Evolutionary conservation across 352 stramenopile species (phyloP), one percentile per base, ranked within the genome.

Genomic region (Pythium rishiriense): DNA sequence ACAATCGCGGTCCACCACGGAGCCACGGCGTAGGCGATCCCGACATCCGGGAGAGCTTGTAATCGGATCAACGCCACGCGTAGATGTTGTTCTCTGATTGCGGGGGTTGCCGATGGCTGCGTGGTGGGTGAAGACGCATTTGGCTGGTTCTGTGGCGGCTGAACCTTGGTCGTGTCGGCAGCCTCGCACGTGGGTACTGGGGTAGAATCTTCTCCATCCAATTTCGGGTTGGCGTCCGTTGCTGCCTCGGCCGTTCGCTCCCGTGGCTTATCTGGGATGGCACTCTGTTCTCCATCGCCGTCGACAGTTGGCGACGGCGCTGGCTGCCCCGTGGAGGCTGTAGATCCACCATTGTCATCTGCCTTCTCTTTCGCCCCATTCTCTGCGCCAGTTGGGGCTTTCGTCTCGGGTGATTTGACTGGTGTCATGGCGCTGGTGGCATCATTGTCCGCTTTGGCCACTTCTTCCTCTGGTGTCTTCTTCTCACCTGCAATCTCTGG

Each of bases 1-100:
- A 91, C 68, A 24, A 87, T 43, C 19, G 84, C 77, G 42, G 90
- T 75, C 87, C 87, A 96, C 87, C 87, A 96, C 21, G 81, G 76
- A 3, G 77, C 72, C 0, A 93, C 74, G 1, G 60, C 19, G 19
- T 73, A 58, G 2, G 72, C 31, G 10, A 58, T 63, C 14, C 73
- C 68, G 0, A 90, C 35, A 26, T 73, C 61, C 0, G 71, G 67
- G n/a, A 93, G 58, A 11, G 47, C 42, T 57, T 75, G 76, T 17
- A 93, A 66, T 0, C 75, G 76, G 2, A 46, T 48, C 41, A 93
- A 66, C 17, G 82, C 81, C 6, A 69, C 67, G 10, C 66, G 43
- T 4, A 69, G 39, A 35, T 68, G 50, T 9, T 57, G 42, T 24
- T 67, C 56, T 25, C 47, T 31, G 21, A 72, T 47, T 3, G 9